These are phyloP conservation scores for Aspergillus campestris DNA, from an alignment of 495 filamentous ascomycete genomes.

Conservation along the genomic window DNA sequence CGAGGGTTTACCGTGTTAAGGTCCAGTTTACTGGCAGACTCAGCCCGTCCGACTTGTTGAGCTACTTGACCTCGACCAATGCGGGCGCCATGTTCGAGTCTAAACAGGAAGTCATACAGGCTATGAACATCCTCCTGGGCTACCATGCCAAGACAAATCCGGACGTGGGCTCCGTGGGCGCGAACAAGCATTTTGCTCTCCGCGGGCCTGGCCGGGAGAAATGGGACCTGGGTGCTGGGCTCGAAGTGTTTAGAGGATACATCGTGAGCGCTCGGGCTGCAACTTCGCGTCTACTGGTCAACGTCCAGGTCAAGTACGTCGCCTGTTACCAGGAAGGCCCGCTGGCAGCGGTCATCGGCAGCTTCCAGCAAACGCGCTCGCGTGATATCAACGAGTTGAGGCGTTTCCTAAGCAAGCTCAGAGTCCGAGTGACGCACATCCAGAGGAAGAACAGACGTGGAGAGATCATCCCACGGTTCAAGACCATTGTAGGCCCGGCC, in stretches of 20 bases:
- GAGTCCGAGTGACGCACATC: slow-evolving; percentile 33
- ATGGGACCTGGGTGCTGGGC: slow-evolving; percentile 27
- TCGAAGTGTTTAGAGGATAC: slow-evolving; percentile 53
- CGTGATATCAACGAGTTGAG: slow-evolving; percentile 20
- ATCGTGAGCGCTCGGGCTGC: slow-evolving; percentile 59
- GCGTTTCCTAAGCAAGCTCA: slow-evolving; percentile 38
- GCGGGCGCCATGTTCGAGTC: slow-evolving; percentile 27
- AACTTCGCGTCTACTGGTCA: slow-evolving; percentile 55
- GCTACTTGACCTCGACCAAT: slow-evolving; percentile 45
- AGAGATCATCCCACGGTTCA: slow-evolving; percentile 23
- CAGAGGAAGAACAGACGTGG: slow-evolving; percentile 28
- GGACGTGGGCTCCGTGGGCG: slow-evolving; percentile 24
- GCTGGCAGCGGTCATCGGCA: slow-evolving; percentile 18
- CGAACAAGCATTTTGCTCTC: slow-evolving; percentile 35
- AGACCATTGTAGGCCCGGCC: slow-evolving; percentile 42
- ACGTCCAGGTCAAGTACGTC: slow-evolving; percentile 44
- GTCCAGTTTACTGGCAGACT: slow-evolving; percentile 35
- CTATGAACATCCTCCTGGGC: slow-evolving; percentile 46
- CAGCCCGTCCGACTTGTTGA: slow-evolving; percentile 39
- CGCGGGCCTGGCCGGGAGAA: slow-evolving; percentile 16
- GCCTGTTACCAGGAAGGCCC: slow-evolving; percentile 31
- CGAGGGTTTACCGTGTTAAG: slow-evolving; percentile 38
- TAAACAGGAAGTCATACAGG: slow-evolving; percentile 36
- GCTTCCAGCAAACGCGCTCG: slow-evolving; percentile 3
- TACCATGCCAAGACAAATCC: slow-evolving; percentile 29